Conservation (phyloP, 495 filamentous ascomycete species). For the Neurospora sp. region DNA sequence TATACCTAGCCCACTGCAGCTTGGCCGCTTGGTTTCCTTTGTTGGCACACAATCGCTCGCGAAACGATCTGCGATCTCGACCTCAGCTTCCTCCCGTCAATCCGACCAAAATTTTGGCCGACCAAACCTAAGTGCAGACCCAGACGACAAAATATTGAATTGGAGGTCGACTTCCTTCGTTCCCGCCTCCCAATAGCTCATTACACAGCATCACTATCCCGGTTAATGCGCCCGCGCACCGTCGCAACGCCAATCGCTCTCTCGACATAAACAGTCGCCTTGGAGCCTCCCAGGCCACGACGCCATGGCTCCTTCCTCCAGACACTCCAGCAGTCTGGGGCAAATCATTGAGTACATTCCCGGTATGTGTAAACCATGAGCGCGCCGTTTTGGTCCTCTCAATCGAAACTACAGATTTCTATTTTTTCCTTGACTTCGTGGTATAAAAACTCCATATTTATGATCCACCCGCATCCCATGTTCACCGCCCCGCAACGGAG, state of each 20-base stretch:
- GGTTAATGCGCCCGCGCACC: background rate
- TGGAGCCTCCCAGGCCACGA: slow-evolving; percentile 4
- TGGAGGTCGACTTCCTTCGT: background rate
- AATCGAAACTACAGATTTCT: background rate
- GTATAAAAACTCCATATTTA: background rate
- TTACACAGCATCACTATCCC: background rate
- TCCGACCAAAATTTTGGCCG: background rate
- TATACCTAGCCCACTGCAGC: background rate
- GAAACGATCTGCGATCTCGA: background rate
- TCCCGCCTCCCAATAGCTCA: background rate
- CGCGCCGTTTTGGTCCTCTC: background rate
- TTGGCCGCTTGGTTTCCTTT: background rate
- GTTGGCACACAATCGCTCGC: background rate
- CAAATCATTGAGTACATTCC: slow-evolving; percentile 51
- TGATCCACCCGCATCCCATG: background rate
- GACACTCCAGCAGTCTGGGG: slow-evolving; percentile 32
- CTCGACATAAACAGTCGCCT: background rate
- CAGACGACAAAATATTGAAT: background rate
- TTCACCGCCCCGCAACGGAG: background rate
- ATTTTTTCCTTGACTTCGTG: background rate
- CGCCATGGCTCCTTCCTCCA: slow-evolving; percentile 34
- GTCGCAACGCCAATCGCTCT: background rate
- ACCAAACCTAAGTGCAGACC: background rate
- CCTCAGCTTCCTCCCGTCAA: background rate
- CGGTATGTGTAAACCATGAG: slow-evolving; percentile 26